A percentile compares a stretch with the other conserved stretches of the same genome.
Evolutionary conservation across 495 filamentous ascomycete species (phyloP).

Genomic region (Penicillium argentinense): DNA sequence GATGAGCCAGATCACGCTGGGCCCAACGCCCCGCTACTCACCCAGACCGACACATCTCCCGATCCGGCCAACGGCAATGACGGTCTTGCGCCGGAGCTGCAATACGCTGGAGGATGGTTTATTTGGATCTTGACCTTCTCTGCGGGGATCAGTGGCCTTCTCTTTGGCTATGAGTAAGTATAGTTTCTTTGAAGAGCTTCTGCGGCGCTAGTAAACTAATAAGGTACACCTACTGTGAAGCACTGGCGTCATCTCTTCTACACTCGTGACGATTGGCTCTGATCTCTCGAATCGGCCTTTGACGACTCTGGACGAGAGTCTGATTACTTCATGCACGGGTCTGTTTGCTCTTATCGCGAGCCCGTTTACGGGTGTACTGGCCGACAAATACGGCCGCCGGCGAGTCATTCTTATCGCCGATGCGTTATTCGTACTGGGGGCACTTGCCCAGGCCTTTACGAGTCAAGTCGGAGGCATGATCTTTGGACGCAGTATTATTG

Average conservation of each 20-base stretch:
- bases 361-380: constrained; percentile 72
- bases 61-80: constrained; percentile 14
- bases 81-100: constrained; percentile 9
- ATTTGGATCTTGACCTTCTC: constrained; percentile 78
- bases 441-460: constrained; percentile 67
- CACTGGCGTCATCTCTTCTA: constrained; percentile 89
- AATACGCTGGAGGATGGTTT: constrained; percentile 40
- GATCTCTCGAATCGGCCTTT: constrained; percentile 69
- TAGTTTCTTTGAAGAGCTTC: neutral
- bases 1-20: constrained; percentile 25
- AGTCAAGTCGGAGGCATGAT: constrained; percentile 69
- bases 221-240: constrained; percentile 36
- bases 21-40: constrained; percentile 33
- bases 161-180: constrained; percentile 80
- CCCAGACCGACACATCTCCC: constrained; percentile 11
- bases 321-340: constrained; percentile 81
- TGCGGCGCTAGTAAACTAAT: neutral
- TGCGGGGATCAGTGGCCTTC: constrained; percentile 79
- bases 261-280: constrained; percentile 73
- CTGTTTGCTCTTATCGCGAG: constrained; percentile 76
- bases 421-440: constrained; percentile 72
- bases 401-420: constrained; percentile 79
- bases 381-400: constrained; percentile 73
- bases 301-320: constrained; percentile 74
- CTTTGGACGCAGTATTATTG: constrained; percentile 74